phyloP scores from a whole-genome alignment of 1,284 basidiomycete species.

The Fomitopsis pinicola region DNA sequence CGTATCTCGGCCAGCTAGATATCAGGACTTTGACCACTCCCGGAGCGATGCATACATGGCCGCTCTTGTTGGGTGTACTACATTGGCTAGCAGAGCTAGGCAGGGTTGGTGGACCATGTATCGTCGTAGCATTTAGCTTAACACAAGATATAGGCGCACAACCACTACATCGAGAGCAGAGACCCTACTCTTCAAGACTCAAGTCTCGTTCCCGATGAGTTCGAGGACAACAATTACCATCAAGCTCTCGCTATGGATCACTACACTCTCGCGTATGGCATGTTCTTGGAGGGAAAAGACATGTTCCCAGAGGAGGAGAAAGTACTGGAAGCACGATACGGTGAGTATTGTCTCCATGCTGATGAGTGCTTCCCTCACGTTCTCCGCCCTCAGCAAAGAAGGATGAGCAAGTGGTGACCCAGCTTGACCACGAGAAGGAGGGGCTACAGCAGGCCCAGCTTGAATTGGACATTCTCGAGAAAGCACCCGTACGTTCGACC shows the following conservation, averaged over 20 bases:
- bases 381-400: slow-evolving; percentile 46
- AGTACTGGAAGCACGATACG: slow-evolving; percentile 69
- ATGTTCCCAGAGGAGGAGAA: slow-evolving; percentile 69
- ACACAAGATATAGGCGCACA: slow-evolving; percentile 28
- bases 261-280: slow-evolving; percentile 61
- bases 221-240: slow-evolving; percentile 70
- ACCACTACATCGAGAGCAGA: slow-evolving; percentile 53
- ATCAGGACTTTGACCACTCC: slow-evolving; percentile 82
- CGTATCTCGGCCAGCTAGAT: slow-evolving; percentile 68
- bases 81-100: slow-evolving; percentile 85
- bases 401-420: slow-evolving; percentile 56
- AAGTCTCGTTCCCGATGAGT: slow-evolving; percentile 58
- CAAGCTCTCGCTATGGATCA: slow-evolving; percentile 76
- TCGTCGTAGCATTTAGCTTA: neutral
- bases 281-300: slow-evolving; percentile 71
- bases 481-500: slow-evolving; percentile 44
- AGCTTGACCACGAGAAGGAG: slow-evolving; percentile 53
- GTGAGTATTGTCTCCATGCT: slow-evolving; percentile 36
- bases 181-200: slow-evolving; percentile 65
- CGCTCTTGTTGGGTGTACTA: slow-evolving; percentile 72
- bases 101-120: slow-evolving; percentile 44
- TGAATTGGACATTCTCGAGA: slow-evolving; percentile 56
- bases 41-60: slow-evolving; percentile 84
- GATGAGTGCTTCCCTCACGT: neutral
- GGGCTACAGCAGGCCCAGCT: slow-evolving; percentile 40